A percentile compares a stretch with the other conserved stretches of the same genome.
These are phyloP conservation scores for Scedosporium dehoogii DNA, from an alignment of 2,329 filamentous ascomycete genomes.

Conservation along the genomic window DNA sequence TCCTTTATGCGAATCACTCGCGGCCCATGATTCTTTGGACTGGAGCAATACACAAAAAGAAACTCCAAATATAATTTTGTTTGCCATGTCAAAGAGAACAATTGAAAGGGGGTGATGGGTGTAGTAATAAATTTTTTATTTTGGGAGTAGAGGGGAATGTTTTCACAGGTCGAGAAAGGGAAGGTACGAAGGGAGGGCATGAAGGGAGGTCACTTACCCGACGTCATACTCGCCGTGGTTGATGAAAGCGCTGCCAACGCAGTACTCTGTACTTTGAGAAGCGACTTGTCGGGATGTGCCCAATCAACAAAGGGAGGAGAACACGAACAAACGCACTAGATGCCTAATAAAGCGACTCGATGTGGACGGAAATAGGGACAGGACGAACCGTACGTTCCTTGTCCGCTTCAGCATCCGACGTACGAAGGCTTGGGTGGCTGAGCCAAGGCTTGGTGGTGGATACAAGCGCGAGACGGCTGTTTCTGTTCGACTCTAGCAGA, in stretches of 20 bases:
- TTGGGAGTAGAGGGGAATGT: neutral
- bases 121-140: neutral
- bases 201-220: constrained; percentile 28
- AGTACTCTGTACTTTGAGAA: neutral
- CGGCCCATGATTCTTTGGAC: too few species aligned
- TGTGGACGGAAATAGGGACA: neutral
- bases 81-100: too few species aligned
- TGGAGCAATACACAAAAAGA: too few species aligned
- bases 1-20: too few species aligned
- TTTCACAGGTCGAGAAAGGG: constrained; percentile 16
- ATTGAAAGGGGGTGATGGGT: too few species aligned
- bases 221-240: constrained; percentile 31
- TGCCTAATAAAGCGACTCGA: neutral
- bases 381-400: neutral
- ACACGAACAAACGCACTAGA: neutral
- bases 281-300: neutral
- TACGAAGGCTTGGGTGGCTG: neutral
- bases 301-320: neutral
- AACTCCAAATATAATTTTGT: too few species aligned
- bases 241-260: constrained; percentile 7
- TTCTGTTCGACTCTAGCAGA: neutral
- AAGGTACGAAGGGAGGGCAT: constrained; percentile 24
- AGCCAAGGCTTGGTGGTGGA: neutral
- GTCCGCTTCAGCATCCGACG: neutral
- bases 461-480: neutral